Conservation (phyloP, 208 protist species). For the Strigomonas galati region DNA sequence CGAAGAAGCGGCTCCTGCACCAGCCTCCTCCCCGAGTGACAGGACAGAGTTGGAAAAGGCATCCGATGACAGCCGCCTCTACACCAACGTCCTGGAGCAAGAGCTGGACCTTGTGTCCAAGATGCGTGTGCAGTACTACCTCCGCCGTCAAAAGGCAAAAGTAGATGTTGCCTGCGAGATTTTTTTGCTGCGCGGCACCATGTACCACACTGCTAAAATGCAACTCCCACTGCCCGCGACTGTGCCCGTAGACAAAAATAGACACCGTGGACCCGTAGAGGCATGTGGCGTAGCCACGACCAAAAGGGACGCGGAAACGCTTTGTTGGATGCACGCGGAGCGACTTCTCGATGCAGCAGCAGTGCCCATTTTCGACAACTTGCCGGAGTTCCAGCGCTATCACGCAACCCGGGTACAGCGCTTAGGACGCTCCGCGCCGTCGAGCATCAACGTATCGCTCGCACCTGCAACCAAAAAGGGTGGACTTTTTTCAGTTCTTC, state of each 20-base stretch:
- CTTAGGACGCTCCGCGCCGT: constrained; percentile 42
- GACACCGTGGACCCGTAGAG: background rate
- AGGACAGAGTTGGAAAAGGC: background rate
- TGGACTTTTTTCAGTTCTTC: background rate
- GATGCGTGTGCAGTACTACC: constrained; percentile 78
- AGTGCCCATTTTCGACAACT: constrained; percentile 79
- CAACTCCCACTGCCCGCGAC: background rate
- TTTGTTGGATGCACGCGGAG: constrained; percentile 90
- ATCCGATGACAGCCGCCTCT: constrained; percentile 6
- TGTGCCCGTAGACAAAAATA: background rate
- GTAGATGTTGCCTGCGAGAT: background rate
- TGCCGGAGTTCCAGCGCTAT: constrained; percentile 70
- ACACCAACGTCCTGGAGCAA: constrained; percentile 35
- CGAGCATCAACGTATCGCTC: background rate
- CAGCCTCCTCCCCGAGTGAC: too few species aligned
- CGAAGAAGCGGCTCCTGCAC: background rate
- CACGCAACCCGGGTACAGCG: constrained; percentile 45
- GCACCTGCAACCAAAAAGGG: background rate
- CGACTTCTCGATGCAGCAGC: constrained; percentile 62
- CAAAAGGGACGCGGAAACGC: constrained; percentile 79
- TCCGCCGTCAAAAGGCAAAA: constrained; percentile 41
- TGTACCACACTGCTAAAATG: constrained; percentile 41
- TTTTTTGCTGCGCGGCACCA: constrained; percentile 24
- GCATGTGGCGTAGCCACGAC: constrained; percentile 60
- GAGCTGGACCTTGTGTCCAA: constrained; percentile 66